Evolutionary conservation across 805 yeast species (phyloP), one percentile per base, ranked within the genome.

Genomic region (Yarrowia divulgata): DNA sequence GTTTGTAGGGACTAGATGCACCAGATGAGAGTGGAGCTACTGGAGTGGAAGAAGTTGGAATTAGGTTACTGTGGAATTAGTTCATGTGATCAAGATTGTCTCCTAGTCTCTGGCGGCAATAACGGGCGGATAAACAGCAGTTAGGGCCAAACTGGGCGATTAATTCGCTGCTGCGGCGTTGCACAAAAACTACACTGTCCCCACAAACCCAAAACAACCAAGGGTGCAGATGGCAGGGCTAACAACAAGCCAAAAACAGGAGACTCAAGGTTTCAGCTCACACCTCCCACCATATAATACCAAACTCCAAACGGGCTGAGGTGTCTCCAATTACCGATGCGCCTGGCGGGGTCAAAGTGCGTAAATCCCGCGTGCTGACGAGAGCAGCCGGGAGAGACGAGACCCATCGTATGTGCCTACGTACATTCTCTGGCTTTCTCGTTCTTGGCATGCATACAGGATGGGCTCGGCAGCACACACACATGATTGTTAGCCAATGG

Each of bases 111-210:
- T 19, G 16, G 34, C 10, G 34, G 8, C 34, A 12, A 46, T 13
- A 16, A 7, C 16, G 45, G 16, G 16, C 42, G 29, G 29, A 23
- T 39, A 10, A 35, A 35, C 12, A 12, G 16, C 42, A 6, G 6
- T 6, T 13, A 12, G 18, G 18, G 8, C 46, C 23, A 18, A 54
- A 39, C 14, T 18, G 60, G 43, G n/a, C 16, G 9, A 32, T 8
- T 52, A 4, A 12, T 52, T 32, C 42, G 29, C 18, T 18, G 45
- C 60, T 54, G 60, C 60, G 60, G 63, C 48, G 63, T 57, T 40
- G 48, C 48, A 23, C 63, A 29, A 57, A 40, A 57, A 29, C 63
- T 42, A 57, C 63, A 40, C 48, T 57, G 63, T 57, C 63, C 63
- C 63, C 63, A 57, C 63, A 57, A 57, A 57, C 63, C 63, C 63